These are phyloP conservation scores for Schizosaccharomyces osmophilus DNA, from an alignment of 805 yeast genomes.

Conservation along the genomic window DNA sequence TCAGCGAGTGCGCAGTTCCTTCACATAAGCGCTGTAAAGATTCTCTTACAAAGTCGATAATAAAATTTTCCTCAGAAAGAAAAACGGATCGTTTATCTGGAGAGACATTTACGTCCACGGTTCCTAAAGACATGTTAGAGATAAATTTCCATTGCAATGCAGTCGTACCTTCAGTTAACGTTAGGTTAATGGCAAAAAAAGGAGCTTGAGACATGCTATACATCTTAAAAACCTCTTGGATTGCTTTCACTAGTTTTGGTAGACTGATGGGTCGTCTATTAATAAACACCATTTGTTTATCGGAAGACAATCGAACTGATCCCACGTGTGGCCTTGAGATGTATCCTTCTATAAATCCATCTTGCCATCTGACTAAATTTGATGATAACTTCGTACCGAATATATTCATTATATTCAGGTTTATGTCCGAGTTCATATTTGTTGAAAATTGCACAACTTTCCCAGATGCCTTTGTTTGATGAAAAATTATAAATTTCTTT, in stretches of 20 bases:
- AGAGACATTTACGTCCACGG: conserved; percentile 60
- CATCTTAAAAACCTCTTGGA: conserved; percentile 50
- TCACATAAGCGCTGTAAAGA: neutral
- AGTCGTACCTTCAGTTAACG: conserved; percentile 12
- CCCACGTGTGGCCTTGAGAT: conserved; percentile 65
- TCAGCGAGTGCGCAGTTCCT: neutral
- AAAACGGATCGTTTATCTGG: conserved; percentile 68
- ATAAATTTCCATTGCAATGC: neutral
- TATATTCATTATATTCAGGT: conserved; percentile 36
- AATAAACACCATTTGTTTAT: conserved; percentile 50
- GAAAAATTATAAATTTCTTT: conserved; percentile 36
- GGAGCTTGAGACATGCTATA: conserved; percentile 59
- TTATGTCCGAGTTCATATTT: conserved; percentile 13
- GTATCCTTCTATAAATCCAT: conserved; percentile 24
- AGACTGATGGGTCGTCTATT: conserved; percentile 53
- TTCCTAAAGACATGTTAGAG: neutral
- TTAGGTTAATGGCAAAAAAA: conserved; percentile 35
- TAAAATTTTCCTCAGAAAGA: conserved; percentile 34
- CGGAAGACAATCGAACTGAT: conserved; percentile 42
- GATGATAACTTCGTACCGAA: conserved; percentile 45
- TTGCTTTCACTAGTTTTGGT: conserved; percentile 27
- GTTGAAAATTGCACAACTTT: neutral
- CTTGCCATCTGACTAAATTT: conserved; percentile 21
- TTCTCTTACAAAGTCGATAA: neutral
- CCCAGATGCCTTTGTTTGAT: conserved; percentile 10